These are phyloP conservation scores for Boechera stricta DNA, from an alignment of 345 rosid species.

Conservation along the genomic window DNA sequence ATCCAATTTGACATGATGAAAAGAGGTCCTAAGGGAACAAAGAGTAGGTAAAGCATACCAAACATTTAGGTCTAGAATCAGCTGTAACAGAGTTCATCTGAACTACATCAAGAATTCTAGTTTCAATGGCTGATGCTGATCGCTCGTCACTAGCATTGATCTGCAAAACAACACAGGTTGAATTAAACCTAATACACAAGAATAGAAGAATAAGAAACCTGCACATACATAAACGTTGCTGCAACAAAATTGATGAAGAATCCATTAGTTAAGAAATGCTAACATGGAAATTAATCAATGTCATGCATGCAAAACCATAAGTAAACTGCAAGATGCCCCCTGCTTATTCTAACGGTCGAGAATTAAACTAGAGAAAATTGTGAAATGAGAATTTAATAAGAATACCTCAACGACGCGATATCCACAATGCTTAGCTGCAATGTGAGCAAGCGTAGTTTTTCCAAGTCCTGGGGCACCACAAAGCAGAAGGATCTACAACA, in stretches of 20 bases:
- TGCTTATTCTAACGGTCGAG: background rate
- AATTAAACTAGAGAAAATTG: background rate
- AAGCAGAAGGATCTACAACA: slow-evolving; percentile 85
- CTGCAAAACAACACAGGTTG: slow-evolving; percentile 50
- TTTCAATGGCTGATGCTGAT: slow-evolving; percentile 79
- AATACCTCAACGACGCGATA: slow-evolving; percentile 93
- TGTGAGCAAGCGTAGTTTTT: slow-evolving; percentile 97
- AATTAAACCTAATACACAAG: slow-evolving; percentile 24
- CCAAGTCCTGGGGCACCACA: slow-evolving; percentile 99
- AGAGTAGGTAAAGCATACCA: slow-evolving; percentile 57
- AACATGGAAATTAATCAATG: background rate
- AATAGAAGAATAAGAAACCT: slow-evolving; percentile 12
- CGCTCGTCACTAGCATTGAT: slow-evolving; percentile 98
- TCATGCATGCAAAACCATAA: slow-evolving; percentile 13
- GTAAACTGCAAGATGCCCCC: background rate
- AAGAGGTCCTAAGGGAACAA: slow-evolving; percentile 8
- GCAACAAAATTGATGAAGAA: slow-evolving; percentile 4
- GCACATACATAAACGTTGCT: background rate
- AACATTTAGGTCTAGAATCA: slow-evolving; percentile 90
- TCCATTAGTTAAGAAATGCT: slow-evolving; percentile 13
- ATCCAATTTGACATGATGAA: slow-evolving; percentile 11
- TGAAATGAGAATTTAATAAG: slow-evolving; percentile 29
- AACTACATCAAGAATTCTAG: slow-evolving; percentile 93
- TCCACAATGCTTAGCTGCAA: slow-evolving; percentile 98
- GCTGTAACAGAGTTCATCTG: slow-evolving; percentile 96